Evolutionary conservation across 768 basidiomycete species (phyloP).

Genomic region (Terana coerulea): DNA sequence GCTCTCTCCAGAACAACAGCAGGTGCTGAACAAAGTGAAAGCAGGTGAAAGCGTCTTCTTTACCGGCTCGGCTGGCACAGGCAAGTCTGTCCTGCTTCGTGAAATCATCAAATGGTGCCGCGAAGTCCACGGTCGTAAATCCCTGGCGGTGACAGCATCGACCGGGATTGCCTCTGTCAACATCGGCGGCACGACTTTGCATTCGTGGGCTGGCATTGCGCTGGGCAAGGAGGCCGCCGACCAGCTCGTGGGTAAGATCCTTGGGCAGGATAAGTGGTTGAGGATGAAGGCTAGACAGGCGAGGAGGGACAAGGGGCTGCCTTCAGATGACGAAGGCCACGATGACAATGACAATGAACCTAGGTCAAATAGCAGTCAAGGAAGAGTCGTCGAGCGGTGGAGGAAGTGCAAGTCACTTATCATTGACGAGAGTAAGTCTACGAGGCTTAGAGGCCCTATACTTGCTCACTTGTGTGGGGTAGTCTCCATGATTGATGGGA

Average conservation of each 20-base stretch:
- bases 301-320: neutral
- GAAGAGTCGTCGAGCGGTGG: conserved; percentile 48
- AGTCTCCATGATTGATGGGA: conserved; percentile 90
- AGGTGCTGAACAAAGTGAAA: conserved; percentile 49
- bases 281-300: neutral
- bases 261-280: conserved; percentile 3
- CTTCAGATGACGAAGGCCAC: neutral
- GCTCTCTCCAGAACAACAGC: conserved; percentile 52
- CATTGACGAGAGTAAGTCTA: conserved; percentile 69
- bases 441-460: no score
- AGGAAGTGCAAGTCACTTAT: conserved; percentile 56
- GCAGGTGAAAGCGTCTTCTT: conserved; percentile 72
- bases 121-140: conserved; percentile 27
- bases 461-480: neutral
- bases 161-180: conserved; percentile 78
- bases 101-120: conserved; percentile 59
- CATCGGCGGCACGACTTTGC: conserved; percentile 77
- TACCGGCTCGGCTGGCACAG: conserved; percentile 85
- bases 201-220: conserved; percentile 79
- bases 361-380: no score
- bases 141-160: conserved; percentile 71
- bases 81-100: conserved; percentile 76
- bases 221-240: conserved; percentile 56
- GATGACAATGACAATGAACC: neutral
- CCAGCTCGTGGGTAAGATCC: conserved; percentile 33